These are phyloP conservation scores for Lentinula sp. DNA, from an alignment of 768 basidiomycete species.

Conservation along the genomic window DNA sequence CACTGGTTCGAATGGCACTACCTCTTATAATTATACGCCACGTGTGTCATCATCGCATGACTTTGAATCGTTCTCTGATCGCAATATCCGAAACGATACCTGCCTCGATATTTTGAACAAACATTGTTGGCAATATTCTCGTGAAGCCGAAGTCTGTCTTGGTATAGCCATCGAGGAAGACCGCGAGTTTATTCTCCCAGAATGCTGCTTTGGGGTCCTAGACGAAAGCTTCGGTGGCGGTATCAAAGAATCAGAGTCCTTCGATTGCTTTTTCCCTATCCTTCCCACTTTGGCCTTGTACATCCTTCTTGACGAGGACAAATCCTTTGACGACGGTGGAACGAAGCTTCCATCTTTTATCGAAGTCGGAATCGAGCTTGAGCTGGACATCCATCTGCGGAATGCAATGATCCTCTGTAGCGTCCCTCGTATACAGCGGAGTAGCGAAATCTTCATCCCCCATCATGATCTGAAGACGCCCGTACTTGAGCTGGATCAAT, in stretches of 20 bases:
- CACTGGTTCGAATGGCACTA: slow-evolving; percentile 13
- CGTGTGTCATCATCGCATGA: not conserved
- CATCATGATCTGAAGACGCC: not conserved
- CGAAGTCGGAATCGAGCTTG: slow-evolving; percentile 44
- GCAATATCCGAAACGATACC: not conserved
- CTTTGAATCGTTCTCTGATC: not conserved
- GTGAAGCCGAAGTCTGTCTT: slow-evolving; percentile 44
- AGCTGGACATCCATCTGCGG: slow-evolving; percentile 52
- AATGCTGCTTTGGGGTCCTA: slow-evolving; percentile 47
- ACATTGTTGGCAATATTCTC: slow-evolving; percentile 42
- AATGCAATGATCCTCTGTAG: slow-evolving; percentile 52
- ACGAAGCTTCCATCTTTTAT: slow-evolving; percentile 25
- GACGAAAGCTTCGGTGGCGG: slow-evolving; percentile 37
- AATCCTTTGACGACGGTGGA: slow-evolving; percentile 10
- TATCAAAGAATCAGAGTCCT: slow-evolving; percentile 30
- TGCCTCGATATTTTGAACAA: slow-evolving; percentile 23
- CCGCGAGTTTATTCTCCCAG: slow-evolving; percentile 51
- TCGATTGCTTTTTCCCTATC: slow-evolving; percentile 51
- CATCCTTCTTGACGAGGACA: slow-evolving; percentile 32
- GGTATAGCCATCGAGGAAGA: slow-evolving; percentile 44
- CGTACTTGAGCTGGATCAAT: not conserved
- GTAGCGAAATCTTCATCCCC: not conserved
- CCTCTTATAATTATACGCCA: not conserved
- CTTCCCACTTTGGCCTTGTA: slow-evolving; percentile 49
- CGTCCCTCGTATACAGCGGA: slow-evolving; percentile 26